Percentiles rank a stretch among this genome's conserved stretches.
Evolutionary conservation across 805 yeast genomes (phyloP).

Genomic region (Kodamaea kakaduensis): DNA sequence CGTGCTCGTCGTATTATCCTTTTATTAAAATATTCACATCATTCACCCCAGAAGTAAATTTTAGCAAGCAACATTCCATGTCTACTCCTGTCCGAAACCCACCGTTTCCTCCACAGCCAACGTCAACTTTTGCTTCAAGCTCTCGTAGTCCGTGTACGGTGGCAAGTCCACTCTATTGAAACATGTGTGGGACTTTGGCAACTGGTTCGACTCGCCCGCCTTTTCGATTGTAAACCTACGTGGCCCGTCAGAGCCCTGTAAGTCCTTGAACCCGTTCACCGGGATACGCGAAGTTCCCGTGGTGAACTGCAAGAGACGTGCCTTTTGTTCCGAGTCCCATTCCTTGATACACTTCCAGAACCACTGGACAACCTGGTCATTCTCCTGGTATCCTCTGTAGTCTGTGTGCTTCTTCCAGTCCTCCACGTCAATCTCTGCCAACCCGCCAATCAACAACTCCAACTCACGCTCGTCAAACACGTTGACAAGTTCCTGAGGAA

Average conservation of each 20-base stretch:
- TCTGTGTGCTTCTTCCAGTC: constrained; percentile 99
- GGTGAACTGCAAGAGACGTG: constrained; percentile 91
- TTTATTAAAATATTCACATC: too few species aligned
- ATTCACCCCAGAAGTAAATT: too few species aligned
- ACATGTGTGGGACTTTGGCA: constrained; percentile 98
- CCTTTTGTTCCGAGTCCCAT: constrained; percentile 97
- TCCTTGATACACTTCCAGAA: constrained; percentile 92
- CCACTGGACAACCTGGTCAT: constrained; percentile 97
- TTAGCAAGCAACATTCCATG: background rate
- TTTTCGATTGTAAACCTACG: constrained; percentile 97
- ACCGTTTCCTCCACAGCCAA: constrained; percentile 98
- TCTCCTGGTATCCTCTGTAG: constrained; percentile 95
- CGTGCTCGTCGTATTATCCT: too few species aligned
- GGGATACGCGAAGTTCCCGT: constrained; percentile 99
- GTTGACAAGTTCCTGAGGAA: constrained; percentile 93
- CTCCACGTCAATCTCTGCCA: constrained; percentile 95
- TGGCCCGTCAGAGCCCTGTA: constrained; percentile 99
- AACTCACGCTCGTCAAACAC: constrained; percentile 98
- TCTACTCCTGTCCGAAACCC: constrained; percentile 95
- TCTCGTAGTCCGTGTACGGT: constrained; percentile 79
- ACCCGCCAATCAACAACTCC: constrained; percentile 95
- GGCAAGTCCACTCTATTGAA: constrained; percentile 98
- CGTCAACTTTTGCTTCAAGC: constrained; percentile 83
- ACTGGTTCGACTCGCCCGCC: constrained; percentile 89
- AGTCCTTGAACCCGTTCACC: constrained; percentile 96